phyloP scores from a whole-genome alignment of 805 yeast species.

The Diddensiella caesifluorescens region DNA sequence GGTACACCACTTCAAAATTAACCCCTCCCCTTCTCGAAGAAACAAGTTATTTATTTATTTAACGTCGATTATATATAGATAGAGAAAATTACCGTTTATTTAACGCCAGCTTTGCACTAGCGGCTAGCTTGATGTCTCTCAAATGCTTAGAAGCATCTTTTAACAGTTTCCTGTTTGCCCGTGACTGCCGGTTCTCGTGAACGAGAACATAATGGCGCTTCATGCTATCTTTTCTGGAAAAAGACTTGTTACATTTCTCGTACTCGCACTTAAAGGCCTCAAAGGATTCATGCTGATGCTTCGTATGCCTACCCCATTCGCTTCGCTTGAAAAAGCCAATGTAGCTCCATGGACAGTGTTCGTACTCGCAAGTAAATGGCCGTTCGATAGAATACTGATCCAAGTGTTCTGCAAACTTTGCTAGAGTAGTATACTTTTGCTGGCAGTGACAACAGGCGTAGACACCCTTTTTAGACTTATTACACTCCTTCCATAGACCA shows the following conservation, averaged over 20 bases:
- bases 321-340: conserved; percentile 37
- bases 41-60: too few relatives aligned
- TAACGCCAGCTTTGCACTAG: too few relatives aligned
- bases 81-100: too few relatives aligned
- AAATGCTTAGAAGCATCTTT: background rate
- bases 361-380: conserved; percentile 33
- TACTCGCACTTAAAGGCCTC: conserved; percentile 20
- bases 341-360: conserved; percentile 39
- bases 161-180: conserved; percentile 35
- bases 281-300: conserved; percentile 26
- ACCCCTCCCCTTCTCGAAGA: too few relatives aligned
- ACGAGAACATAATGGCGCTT: conserved; percentile 35
- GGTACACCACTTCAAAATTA: too few relatives aligned
- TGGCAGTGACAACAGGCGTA: conserved; percentile 38
- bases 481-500: conserved; percentile 20
- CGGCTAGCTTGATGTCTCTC: too few relatives aligned
- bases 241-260: conserved; percentile 23
- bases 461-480: conserved; percentile 35
- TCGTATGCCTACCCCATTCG: conserved; percentile 35
- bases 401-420: conserved; percentile 35
- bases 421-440: conserved; percentile 30
- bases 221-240: conserved; percentile 32
- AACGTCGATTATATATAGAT: too few relatives aligned
- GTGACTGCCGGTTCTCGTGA: conserved; percentile 38
- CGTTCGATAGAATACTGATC: conserved; percentile 32